These are phyloP conservation scores for Penicillium alfredii DNA, from an alignment of 495 filamentous ascomycete species.

Conservation along the genomic window DNA sequence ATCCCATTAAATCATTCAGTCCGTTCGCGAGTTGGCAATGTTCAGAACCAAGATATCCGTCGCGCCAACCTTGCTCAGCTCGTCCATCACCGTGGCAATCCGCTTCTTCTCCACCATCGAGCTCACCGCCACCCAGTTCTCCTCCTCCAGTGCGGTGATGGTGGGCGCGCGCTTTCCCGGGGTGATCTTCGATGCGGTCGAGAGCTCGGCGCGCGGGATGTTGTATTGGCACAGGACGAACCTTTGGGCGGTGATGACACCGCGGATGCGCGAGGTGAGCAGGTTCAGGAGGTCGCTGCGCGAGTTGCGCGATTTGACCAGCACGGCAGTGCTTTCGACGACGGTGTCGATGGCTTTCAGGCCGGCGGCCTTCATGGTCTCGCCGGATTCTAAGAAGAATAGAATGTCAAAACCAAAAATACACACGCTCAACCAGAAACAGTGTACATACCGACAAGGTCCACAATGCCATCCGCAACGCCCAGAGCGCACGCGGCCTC, in stretches of 20 bases:
- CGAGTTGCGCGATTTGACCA: slow-evolving; percentile 88
- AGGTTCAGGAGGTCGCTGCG: slow-evolving; percentile 74
- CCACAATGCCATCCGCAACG: slow-evolving; percentile 94
- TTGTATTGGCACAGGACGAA: slow-evolving; percentile 98
- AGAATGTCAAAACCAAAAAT: no score
- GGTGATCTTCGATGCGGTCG: slow-evolving; percentile 68
- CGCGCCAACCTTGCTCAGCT: slow-evolving; percentile 71
- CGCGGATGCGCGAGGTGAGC: slow-evolving; percentile 75
- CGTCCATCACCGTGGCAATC: slow-evolving; percentile 88
- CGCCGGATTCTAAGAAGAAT: slow-evolving; percentile 71
- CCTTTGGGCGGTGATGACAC: slow-evolving; percentile 93
- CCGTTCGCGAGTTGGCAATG: slow-evolving; percentile 77
- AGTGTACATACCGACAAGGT: slow-evolving; percentile 71
- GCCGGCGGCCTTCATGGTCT: slow-evolving; percentile 97
- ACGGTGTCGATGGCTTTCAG: slow-evolving; percentile 94
- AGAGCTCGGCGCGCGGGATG: slow-evolving; percentile 61
- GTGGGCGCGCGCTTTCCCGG: slow-evolving; percentile 94
- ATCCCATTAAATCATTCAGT: slow-evolving; percentile 18
- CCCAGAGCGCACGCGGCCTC: slow-evolving; percentile 94
- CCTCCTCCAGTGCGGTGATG: slow-evolving; percentile 77
- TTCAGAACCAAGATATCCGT: slow-evolving; percentile 81
- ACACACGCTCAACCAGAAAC: not conserved
- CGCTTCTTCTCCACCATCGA: slow-evolving; percentile 90
- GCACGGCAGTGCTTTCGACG: slow-evolving; percentile 73
- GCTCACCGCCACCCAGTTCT: slow-evolving; percentile 88